Conservation (phyloP, 2,329 filamentous ascomycete genomes). For the Ophiocordyceps sinensis region DNA sequence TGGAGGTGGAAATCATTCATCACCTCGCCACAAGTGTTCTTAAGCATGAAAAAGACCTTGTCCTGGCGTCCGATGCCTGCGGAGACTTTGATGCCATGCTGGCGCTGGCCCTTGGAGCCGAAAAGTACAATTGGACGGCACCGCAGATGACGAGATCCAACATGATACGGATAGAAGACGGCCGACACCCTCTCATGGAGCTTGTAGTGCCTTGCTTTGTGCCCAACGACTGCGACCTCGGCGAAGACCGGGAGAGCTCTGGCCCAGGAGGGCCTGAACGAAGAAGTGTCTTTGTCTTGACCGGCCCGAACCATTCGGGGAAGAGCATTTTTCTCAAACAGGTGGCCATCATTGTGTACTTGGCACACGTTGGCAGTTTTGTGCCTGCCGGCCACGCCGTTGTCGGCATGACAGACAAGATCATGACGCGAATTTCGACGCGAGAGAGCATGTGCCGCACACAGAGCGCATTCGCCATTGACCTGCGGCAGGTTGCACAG, state of each 20-base stretch:
- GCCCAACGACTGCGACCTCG: constrained; percentile 62
- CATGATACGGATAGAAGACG: constrained; percentile 58
- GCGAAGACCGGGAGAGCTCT: constrained; percentile 36
- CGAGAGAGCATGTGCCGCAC: constrained; percentile 44
- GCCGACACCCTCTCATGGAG: constrained; percentile 79
- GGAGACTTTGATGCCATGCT: constrained; percentile 79
- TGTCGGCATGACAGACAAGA: constrained; percentile 84
- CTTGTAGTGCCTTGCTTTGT: constrained; percentile 68
- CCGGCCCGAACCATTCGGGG: constrained; percentile 90
- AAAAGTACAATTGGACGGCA: constrained; percentile 53
- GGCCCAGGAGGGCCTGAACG: neutral
- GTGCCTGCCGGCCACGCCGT: constrained; percentile 65
- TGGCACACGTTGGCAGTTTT: constrained; percentile 86
- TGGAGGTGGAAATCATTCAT: constrained; percentile 81
- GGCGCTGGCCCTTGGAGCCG: constrained; percentile 65
- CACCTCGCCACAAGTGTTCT: constrained; percentile 58
- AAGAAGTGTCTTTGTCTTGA: constrained; percentile 59
- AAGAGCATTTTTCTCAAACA: constrained; percentile 96
- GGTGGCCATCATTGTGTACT: constrained; percentile 75
- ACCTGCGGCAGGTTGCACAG: constrained; percentile 74
- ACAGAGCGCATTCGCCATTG: constrained; percentile 56
- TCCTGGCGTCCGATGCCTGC: constrained; percentile 60
- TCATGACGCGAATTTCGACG: constrained; percentile 73
- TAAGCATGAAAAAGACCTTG: constrained; percentile 50
- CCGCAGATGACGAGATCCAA: constrained; percentile 60